A percentile compares a stretch with the other conserved stretches of the same genome.
phyloP scores from a whole-genome alignment of 768 basidiomycete species.

The Fibroporia radiculosa region DNA sequence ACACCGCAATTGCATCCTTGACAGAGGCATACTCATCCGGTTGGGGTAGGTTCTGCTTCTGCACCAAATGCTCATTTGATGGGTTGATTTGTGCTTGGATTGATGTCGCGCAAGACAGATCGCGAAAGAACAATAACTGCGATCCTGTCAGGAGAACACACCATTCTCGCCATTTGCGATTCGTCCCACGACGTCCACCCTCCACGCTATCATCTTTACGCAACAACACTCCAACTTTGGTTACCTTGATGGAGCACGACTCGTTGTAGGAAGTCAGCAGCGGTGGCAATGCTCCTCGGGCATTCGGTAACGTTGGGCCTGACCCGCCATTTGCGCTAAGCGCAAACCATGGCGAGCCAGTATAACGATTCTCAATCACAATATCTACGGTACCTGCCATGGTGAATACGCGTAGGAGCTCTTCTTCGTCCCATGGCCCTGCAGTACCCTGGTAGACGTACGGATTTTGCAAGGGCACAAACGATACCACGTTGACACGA shows the following conservation, averaged over 20 bases:
- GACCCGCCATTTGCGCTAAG: slow-evolving; percentile 30
- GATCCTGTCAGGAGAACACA: slow-evolving; percentile 83
- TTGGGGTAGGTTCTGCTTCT: slow-evolving; percentile 41
- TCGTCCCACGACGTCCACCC: slow-evolving; percentile 66
- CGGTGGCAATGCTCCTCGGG: slow-evolving; percentile 18
- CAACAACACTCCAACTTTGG: slow-evolving; percentile 73
- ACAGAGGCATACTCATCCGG: slow-evolving; percentile 85
- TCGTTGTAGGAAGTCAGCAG: slow-evolving; percentile 19
- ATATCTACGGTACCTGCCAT: slow-evolving; percentile 54
- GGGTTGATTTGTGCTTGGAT: slow-evolving; percentile 37
- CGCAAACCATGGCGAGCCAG: slow-evolving; percentile 33
- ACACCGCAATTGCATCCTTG: slow-evolving; percentile 71
- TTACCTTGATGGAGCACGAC: slow-evolving; percentile 52
- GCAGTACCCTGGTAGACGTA: slow-evolving; percentile 60
- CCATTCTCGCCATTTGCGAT: slow-evolving; percentile 85
- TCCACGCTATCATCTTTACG: slow-evolving; percentile 76
- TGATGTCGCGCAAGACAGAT: slow-evolving; percentile 46
- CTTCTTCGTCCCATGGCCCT: slow-evolving; percentile 60
- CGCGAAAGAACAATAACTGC: slow-evolving; percentile 86
- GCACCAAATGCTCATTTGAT: slow-evolving; percentile 24
- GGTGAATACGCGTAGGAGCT: slow-evolving; percentile 58
- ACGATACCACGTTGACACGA: slow-evolving; percentile 53
- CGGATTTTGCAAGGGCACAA: slow-evolving; percentile 55
- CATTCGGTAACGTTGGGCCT: slow-evolving; percentile 21
- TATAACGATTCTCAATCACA: slow-evolving; percentile 31